Evolutionary conservation across 305 asterid species (phyloP).

Genomic region (Fraxinus greggii): DNA sequence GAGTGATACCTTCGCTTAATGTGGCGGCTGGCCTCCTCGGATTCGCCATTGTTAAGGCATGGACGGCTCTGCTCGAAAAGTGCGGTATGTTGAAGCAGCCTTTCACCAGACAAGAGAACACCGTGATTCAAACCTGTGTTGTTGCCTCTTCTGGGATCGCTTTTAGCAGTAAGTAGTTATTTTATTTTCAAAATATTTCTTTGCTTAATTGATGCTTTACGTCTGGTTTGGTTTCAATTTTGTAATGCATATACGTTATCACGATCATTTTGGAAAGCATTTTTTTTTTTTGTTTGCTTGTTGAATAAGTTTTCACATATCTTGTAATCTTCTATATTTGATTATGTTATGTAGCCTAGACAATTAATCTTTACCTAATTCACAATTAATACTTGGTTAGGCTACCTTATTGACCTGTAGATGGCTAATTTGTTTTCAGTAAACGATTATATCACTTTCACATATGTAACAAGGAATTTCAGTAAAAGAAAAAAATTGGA

Average conservation of each 20-base stretch:
- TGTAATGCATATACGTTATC: neutral
- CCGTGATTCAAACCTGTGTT: slow-evolving; percentile 46
- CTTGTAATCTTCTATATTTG: neutral
- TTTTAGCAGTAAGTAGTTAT: slow-evolving; percentile 41
- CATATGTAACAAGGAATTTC: too few relatives aligned
- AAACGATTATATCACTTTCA: too few relatives aligned
- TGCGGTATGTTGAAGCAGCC: slow-evolving; percentile 43
- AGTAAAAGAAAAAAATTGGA: too few relatives aligned
- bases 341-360: too few relatives aligned
- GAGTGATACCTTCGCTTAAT: slow-evolving; percentile 48
- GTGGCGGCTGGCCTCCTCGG: slow-evolving; percentile 60
- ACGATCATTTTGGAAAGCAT: too few relatives aligned
- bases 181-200: neutral
- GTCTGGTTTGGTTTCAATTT: neutral
- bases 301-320: too few relatives aligned
- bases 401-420: too few relatives aligned
- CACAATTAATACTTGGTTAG: too few relatives aligned
- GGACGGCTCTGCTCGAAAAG: slow-evolving; percentile 27
- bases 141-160: slow-evolving; percentile 50
- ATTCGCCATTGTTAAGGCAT: slow-evolving; percentile 37
- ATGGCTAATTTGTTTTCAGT: too few relatives aligned
- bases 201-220: neutral
- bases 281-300: neutral
- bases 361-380: too few relatives aligned
- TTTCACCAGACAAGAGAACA: slow-evolving; percentile 48